Evolutionary conservation across 176 grass and related monocot genomes (phyloP), one percentile per base, ranked within the genome.

Genomic region (Aechmea fasciata): DNA sequence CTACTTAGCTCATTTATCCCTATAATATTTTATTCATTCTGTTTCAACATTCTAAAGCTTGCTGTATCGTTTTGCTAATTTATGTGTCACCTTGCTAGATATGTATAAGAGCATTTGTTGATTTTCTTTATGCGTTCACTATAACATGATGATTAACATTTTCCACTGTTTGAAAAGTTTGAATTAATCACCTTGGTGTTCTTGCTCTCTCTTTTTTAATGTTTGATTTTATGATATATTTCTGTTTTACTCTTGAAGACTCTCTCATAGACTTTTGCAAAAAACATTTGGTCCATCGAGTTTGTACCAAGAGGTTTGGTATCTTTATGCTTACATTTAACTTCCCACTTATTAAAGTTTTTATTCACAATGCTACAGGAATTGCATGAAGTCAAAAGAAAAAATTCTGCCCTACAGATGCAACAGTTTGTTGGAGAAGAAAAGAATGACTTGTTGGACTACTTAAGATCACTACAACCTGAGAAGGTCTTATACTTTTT

Each of bases 391-490:
- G 71, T 93, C 17, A 90, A 82, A 78, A 92, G 77, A 63, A 93
- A 83, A 79, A 87, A 93, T 82, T 90, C 94, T 50, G 86, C 84
- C 17, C 69, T 90, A 64, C 82, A 97, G 73, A 97, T 97, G 94
- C 94, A 97, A 80, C 86, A 90, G 63, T 93, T 94, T 69, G 89
- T 87, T 24, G 89, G 86, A 72, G 94, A 97, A 69, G 94, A 94
- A 73, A 94, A 90, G 79, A 90, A 90, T 77, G 90, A 94, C 71
- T 75, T 94, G 77, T 71, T 99, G 19, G 90, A 99, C 73, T 99
- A 99, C 73, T 71, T 99, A 59, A 83, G 95, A 83, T 99, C 95
- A 52, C 73, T 88, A 47, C 82, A 85, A 52, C 90, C 90, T 53
- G 87, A 99, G 77, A 99, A 94, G 90, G 95, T 94, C 23, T 49